Base-by-base conservation (phyloP, 2,329 filamentous ascomycete genomes). In the Fusarium temperatum region DNA sequence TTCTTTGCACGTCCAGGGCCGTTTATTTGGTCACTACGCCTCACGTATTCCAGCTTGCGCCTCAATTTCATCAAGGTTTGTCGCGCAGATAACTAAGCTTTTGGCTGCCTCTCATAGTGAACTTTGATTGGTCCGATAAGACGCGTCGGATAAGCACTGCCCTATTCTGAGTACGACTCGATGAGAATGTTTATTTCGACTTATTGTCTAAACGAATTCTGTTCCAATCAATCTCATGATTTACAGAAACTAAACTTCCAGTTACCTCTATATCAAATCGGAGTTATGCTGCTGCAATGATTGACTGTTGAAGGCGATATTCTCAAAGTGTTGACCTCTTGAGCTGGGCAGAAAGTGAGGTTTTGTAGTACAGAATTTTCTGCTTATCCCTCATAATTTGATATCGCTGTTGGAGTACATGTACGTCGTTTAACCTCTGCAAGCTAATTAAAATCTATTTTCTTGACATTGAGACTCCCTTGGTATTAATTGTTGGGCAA, bases 241-340 rank as follows among this genome's bases (percentile, higher is more conserved):
- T 15, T 0, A 35, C 17, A 35, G 3, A 35, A 15, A 0, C 0
- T 15, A 0, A 35, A 15, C 15, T 9, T 15, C 0, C 32, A 35
- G 14, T 15, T 9, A 35, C 0, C 0, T 35, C 0, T 1, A 4
- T 35, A 35, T 0, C 3, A 4, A 32, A 3, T 1, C 8, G 14
- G 0, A 17, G 8, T 17, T 1, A 35, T 15, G 0, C 32, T 35
- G 32, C 32, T 35, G 14, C 7, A 15, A 3, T 35, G 14, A 35
- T 8, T 1, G 32, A 35, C 6, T 8, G 32, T 2, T 14, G 13
- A 6, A 7, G 32, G 0, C 13, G 2, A 1, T 32, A 1, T 32
- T 1, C 1, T 32, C 5, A 7, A 7, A 5, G 1, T 14, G 1
- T 32, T 14, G 32, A 32, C 32, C 1, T 14, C 13, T 1, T 14